Conservation (phyloP, 345 rosid species). For the Mangifera indica region DNA sequence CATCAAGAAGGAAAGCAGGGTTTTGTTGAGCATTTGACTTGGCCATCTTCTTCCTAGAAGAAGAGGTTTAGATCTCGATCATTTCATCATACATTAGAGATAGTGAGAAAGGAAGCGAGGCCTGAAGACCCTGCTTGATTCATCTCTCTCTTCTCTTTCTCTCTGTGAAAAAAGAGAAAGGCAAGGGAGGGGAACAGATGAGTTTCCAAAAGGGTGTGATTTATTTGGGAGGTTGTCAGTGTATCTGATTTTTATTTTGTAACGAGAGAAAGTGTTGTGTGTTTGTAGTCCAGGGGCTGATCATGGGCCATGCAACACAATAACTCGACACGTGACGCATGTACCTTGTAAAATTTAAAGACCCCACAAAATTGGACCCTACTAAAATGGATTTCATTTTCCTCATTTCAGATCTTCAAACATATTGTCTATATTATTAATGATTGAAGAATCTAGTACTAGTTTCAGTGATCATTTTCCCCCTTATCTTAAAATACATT, state of each 20-base stretch:
- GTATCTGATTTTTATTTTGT: neutral
- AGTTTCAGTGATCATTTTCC: neutral
- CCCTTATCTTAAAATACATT: no score
- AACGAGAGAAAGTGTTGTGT: slow-evolving; percentile 2
- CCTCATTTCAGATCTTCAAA: neutral
- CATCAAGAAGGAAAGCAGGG: slow-evolving; percentile 32
- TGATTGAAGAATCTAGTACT: slow-evolving; percentile 1
- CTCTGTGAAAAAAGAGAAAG: slow-evolving; percentile 1
- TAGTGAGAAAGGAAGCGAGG: slow-evolving; percentile 18
- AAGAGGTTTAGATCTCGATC: slow-evolving; percentile 37
- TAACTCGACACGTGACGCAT: slow-evolving; percentile 48
- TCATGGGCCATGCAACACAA: slow-evolving; percentile 42
- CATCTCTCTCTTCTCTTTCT: slow-evolving; percentile 35
- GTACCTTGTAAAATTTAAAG: neutral
- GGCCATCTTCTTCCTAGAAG: slow-evolving; percentile 60
- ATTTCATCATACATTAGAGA: slow-evolving; percentile 36
- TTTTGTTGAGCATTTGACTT: slow-evolving; percentile 18
- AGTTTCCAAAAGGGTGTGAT: slow-evolving; percentile 9
- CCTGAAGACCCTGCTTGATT: slow-evolving; percentile 21
- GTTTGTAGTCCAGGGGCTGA: slow-evolving; percentile 23
- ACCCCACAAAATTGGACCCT: slow-evolving; percentile 10
- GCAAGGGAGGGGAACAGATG: neutral
- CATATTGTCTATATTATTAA: neutral
- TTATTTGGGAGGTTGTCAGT: slow-evolving; percentile 24
- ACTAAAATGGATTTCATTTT: neutral